Conservation (phyloP, 352 stramenopile genomes). For the Phytophthora pistaciae region DNA sequence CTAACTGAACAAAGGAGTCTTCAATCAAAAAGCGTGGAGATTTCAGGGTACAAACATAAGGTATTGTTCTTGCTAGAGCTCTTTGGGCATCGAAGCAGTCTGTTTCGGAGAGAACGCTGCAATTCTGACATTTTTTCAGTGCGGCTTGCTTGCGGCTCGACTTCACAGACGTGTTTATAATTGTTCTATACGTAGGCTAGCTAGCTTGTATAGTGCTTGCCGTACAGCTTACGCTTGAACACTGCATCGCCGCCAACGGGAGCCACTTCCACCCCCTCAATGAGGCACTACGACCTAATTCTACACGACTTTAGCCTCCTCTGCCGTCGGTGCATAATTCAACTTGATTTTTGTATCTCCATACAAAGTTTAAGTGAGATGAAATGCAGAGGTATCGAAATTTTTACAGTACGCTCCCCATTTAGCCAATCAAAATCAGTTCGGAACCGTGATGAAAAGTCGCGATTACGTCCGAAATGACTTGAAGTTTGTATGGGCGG, state of each 20-base stretch:
- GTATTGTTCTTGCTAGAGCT: no score
- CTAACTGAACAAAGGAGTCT: no score
- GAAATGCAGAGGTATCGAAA: not conserved
- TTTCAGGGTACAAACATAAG: no score
- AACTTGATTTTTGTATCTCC: constrained; percentile 6
- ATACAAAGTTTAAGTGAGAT: not conserved
- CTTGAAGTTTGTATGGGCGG: constrained; percentile 5
- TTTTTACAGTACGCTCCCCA: constrained; percentile 3
- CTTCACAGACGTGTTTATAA: no score
- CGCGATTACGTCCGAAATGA: constrained; percentile 13
- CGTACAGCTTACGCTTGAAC: not conserved
- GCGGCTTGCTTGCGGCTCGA: no score
- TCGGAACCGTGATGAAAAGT: constrained; percentile 17
- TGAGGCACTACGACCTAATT: not conserved
- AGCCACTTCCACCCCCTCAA: not conserved
- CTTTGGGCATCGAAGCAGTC: no score
- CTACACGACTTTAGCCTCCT: not conserved
- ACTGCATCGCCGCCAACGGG: not conserved
- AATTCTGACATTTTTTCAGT: no score
- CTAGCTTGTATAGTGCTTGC: no score
- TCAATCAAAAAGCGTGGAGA: no score
- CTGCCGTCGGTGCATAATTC: constrained; percentile 8
- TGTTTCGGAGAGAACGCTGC: no score
- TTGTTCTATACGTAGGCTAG: no score
- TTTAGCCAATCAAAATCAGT: constrained; percentile 21